Base-by-base conservation (phyloP, 805 yeast species). In the Suhomyces pyralidae region DNA sequence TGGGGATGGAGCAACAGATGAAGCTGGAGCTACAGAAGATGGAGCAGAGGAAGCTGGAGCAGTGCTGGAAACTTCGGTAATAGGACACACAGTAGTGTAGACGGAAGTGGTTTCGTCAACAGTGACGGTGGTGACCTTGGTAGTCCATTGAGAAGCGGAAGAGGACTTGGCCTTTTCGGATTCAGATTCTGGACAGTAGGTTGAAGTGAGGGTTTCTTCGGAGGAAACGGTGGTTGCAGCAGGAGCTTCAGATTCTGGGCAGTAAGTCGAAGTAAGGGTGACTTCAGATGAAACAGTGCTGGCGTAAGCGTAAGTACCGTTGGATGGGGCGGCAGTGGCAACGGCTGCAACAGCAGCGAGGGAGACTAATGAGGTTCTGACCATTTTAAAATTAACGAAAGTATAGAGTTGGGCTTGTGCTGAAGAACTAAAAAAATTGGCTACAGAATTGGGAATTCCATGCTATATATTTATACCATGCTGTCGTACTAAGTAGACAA, bases 251-350 rank as follows among this genome's bases (percentile, higher is more conserved):
- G 53, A 22, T 24, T 49, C 46, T 40, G 66, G 62, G 48, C 61
- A 56, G 55, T 51, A 55, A 28, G 66, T 58, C 50, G 70, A 61
- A 50, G 57, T 55, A 15, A 53, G 50, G 17, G 58, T 53, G 34
- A 60, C 32, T 19, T 28, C 40, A 5, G 40, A 45, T 6, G 46
- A 48, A 32, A 46, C 51, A 26, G 40, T 30, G 50, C 59, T 59
- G 42, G 51, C 47, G 53, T 57, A 36, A 50, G 55, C 51, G 26
- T 54, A 43, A 45, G 61, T 60, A 44, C 52, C 51, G 45, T 61
- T 61, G 43, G 56, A 45, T 15, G 63, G 58, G 30, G 30, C 25
- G 48, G 62, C 58, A 22, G 57, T 49, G 53, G 53, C 53, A 17
- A 55, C 20, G 25, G 52, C 56, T 43, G 56, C 49, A 26, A 53